These are phyloP conservation scores for Hibiscus mutabilis DNA, from an alignment of 345 rosid species.

Conservation along the genomic window DNA sequence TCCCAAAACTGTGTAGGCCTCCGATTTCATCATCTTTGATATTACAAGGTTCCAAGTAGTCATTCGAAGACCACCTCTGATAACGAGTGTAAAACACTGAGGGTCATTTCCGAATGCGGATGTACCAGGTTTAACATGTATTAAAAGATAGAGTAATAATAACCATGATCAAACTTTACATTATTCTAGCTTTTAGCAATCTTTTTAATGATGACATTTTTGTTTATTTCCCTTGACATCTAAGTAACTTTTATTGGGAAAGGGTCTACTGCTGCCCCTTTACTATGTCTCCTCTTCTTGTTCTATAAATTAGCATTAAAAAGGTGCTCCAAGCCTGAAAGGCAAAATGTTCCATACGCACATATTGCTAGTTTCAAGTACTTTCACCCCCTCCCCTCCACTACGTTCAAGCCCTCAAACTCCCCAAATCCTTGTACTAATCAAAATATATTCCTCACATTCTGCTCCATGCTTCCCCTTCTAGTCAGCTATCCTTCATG, in stretches of 20 bases:
- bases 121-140: too few relatives aligned
- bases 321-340: conserved; percentile 15
- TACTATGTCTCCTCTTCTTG: background rate
- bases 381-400: background rate
- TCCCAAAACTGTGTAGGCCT: too few relatives aligned
- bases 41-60: too few relatives aligned
- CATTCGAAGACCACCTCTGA: too few relatives aligned
- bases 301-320: conserved; percentile 26
- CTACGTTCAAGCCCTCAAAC: conserved; percentile 15
- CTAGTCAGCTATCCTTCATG: conserved; percentile 32
- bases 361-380: conserved; percentile 8
- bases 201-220: conserved; percentile 11
- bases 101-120: too few relatives aligned
- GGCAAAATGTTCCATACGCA: conserved; percentile 7
- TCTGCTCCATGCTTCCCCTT: conserved; percentile 43
- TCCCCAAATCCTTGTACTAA: background rate
- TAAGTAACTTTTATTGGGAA: conserved; percentile 44
- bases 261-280: conserved; percentile 19
- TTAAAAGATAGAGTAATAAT: conserved; percentile 16
- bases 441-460: background rate
- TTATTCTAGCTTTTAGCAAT: conserved; percentile 32
- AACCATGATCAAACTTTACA: conserved; percentile 30
- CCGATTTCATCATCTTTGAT: too few relatives aligned
- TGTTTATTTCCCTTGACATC: conserved; percentile 37
- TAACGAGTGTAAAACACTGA: too few relatives aligned